Evolutionary conservation across 1,284 basidiomycete species (phyloP).

Genomic region (Ceratobasidium sp.): DNA sequence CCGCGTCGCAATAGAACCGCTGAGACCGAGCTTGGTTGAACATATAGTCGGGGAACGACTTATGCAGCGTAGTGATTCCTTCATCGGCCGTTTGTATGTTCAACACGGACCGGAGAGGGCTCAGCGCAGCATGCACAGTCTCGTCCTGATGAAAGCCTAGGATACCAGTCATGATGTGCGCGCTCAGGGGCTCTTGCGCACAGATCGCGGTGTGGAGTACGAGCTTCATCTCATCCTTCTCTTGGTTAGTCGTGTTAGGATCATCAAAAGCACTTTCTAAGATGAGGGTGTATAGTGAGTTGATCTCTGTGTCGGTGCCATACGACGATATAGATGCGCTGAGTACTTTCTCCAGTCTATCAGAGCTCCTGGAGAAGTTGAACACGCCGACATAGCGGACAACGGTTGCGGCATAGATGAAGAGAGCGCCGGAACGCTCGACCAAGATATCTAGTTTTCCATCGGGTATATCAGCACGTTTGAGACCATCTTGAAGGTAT

Average conservation of each 20-base stretch:
- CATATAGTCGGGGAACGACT: slow-evolving; percentile 18
- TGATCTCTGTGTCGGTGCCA: background rate
- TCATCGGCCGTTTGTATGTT: background rate
- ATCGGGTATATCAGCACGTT: background rate
- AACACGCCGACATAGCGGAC: slow-evolving; percentile 17
- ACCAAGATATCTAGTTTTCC: background rate
- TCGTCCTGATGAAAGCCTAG: background rate
- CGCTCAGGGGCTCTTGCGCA: slow-evolving; percentile 10
- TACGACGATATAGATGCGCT: background rate
- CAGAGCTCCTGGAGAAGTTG: background rate
- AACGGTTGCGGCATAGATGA: slow-evolving; percentile 22
- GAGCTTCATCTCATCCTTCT: background rate
- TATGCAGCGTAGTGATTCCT: slow-evolving; percentile 3
- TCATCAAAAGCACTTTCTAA: slow-evolving; percentile 18
- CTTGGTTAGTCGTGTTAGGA: background rate
- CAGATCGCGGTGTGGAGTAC: slow-evolving; percentile 20
- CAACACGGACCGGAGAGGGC: slow-evolving; percentile 7
- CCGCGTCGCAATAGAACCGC: slow-evolving; percentile 6
- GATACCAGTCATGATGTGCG: background rate
- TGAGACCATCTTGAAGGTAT: background rate
- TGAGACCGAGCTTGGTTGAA: background rate
- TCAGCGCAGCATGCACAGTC: background rate
- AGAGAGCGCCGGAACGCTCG: background rate
- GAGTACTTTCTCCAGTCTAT: background rate
- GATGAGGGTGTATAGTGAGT: slow-evolving; percentile 6